phyloP scores from a whole-genome alignment of 257 asterid genomes.

The Solanum sparsipilum region DNA sequence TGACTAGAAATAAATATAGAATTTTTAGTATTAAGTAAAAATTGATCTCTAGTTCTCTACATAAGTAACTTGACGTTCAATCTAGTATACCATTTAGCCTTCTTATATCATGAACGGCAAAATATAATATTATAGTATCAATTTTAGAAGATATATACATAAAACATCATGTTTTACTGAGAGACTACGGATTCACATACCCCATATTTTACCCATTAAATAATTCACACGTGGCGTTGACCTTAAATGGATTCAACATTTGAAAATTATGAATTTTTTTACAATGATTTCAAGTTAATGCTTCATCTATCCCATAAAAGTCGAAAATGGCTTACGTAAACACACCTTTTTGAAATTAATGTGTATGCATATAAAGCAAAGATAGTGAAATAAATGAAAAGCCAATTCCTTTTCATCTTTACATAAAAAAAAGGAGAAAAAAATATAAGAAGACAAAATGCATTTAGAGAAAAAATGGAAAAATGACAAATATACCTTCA shows the following conservation, averaged over 20 bases:
- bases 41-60: no score
- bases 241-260: no score
- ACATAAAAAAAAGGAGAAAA: neutral
- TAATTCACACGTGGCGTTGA: no score
- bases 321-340: neutral
- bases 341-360: neutral
- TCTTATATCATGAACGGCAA: neutral
- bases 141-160: neutral
- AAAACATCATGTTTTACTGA: no score
- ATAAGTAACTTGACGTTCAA: neutral
- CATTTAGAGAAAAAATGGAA: neutral
- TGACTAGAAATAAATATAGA: neutral
- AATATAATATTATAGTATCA: no score
- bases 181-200: neutral
- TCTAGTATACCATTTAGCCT: neutral
- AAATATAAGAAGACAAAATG: neutral
- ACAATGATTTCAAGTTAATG: neutral
- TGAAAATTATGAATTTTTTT: neutral
- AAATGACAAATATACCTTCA: no score
- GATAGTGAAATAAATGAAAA: neutral
- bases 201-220: no score
- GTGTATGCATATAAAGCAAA: neutral
- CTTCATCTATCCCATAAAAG: neutral
- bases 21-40: neutral
- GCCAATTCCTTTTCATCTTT: neutral